These are phyloP conservation scores for Favolaschia claudopus DNA, from an alignment of 768 basidiomycete genomes.

Conservation along the genomic window DNA sequence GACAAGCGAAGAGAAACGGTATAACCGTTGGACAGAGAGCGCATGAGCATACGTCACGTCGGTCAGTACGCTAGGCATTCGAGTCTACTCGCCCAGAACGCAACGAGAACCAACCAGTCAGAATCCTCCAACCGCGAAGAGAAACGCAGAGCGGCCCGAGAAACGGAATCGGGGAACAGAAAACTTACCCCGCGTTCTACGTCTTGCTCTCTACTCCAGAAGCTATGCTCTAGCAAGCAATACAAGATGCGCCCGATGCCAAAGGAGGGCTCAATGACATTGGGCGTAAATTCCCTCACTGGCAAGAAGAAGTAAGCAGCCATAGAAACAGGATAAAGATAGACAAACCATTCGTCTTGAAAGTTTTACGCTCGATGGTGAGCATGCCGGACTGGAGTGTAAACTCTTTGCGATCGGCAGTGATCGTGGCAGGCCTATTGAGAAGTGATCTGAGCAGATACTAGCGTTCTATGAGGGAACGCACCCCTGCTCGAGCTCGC, in stretches of 20 bases:
- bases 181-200: slow-evolving; percentile 83
- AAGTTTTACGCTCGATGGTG: slow-evolving; percentile 81
- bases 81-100: neutral
- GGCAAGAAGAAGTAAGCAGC: slow-evolving; percentile 13
- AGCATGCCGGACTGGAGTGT: slow-evolving; percentile 76
- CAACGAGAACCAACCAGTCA: too few species aligned
- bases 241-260: slow-evolving; percentile 97
- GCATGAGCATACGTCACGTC: too few species aligned
- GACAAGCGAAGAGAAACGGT: too few species aligned
- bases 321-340: neutral
- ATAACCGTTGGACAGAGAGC: too few species aligned
- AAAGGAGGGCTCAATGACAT: slow-evolving; percentile 99
- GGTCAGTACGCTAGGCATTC: too few species aligned
- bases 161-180: slow-evolving; percentile 17
- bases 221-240: slow-evolving; percentile 92
- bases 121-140: neutral
- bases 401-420: slow-evolving; percentile 71
- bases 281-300: slow-evolving; percentile 97
- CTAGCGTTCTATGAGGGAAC: slow-evolving; percentile 31
- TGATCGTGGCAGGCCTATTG: slow-evolving; percentile 61
- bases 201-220: slow-evolving; percentile 94
- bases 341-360: slow-evolving; percentile 83
- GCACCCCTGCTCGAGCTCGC: slow-evolving; percentile 78
- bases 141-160: neutral
- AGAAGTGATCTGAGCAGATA: slow-evolving; percentile 3